These are phyloP conservation scores for Urtica urens DNA, from an alignment of 306 rosid species.

Conservation along the genomic window DNA sequence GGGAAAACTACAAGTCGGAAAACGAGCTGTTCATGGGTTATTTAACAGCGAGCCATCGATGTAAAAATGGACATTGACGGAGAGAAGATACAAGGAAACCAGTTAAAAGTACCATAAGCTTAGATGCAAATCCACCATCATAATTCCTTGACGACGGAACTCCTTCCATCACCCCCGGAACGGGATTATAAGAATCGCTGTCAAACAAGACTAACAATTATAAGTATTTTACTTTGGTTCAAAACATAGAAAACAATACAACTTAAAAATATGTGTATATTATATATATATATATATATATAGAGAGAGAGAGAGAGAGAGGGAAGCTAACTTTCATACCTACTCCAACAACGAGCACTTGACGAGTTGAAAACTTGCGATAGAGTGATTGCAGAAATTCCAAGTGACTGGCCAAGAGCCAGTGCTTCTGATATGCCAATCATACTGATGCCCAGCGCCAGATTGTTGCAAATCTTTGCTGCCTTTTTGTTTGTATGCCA, in stretches of 20 bases:
- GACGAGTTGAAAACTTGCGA: conserved; percentile 80
- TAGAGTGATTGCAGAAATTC: conserved; percentile 66
- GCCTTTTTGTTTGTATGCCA: conserved; percentile 35
- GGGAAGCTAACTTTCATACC: too few relatives aligned
- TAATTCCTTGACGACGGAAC: conserved; percentile 86
- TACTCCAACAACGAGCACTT: conserved; percentile 97
- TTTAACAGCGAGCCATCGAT: too few relatives aligned
- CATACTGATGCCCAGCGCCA: conserved; percentile 94
- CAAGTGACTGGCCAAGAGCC: conserved; percentile 78
- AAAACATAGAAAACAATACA: background rate
- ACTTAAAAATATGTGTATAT: background rate
- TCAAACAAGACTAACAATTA: conserved; percentile 11
- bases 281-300: background rate
- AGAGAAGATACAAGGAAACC: background rate
- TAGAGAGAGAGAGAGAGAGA: too few relatives aligned
- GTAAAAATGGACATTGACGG: background rate
- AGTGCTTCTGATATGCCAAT: conserved; percentile 94
- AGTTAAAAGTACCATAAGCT: conserved; percentile 57
- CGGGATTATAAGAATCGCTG: conserved; percentile 93
- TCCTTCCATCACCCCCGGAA: conserved; percentile 86
- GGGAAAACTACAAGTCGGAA: too few relatives aligned
- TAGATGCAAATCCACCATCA: conserved; percentile 84
- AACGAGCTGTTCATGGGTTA: too few relatives aligned
- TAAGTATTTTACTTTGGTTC: background rate
- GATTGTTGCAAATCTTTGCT: conserved; percentile 85